phyloP scores from a whole-genome alignment of 495 filamentous ascomycete genomes.

The Glarea lozoyensis region DNA sequence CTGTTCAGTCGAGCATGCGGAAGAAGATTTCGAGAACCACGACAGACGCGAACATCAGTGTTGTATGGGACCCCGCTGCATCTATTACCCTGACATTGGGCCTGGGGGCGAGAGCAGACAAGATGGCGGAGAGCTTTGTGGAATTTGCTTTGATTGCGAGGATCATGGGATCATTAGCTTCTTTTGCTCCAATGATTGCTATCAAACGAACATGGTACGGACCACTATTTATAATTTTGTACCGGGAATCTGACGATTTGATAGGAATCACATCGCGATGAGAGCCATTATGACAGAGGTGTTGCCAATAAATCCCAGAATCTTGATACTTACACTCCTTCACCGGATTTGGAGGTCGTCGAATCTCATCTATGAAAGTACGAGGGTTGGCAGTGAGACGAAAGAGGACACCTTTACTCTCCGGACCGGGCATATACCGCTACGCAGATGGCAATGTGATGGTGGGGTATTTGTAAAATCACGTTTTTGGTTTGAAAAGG shows the following conservation, averaged over 20 bases:
- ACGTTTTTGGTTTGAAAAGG: no score
- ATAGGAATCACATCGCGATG: conserved; percentile 6
- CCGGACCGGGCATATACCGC: no score
- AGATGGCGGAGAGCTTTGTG: conserved; percentile 4
- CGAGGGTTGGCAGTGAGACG: no score
- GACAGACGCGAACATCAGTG: conserved; percentile 15
- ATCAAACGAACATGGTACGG: conserved; percentile 12
- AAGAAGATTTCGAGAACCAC: conserved; percentile 25
- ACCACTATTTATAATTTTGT: background rate
- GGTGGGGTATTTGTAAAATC: no score
- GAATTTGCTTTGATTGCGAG: conserved; percentile 17
- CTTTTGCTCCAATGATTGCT: conserved; percentile 18
- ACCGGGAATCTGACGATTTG: background rate
- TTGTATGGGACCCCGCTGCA: conserved; percentile 12
- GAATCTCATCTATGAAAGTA: no score
- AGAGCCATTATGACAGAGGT: conserved; percentile 3
- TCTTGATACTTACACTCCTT: background rate
- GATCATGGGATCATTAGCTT: conserved; percentile 5
- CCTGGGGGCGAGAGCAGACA: conserved; percentile 2
- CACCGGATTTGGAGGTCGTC: conserved; percentile 1
- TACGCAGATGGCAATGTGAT: no score
- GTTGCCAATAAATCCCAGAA: background rate
- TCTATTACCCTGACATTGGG: conserved; percentile 9
- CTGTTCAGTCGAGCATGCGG: conserved; percentile 34
- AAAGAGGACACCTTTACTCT: no score